phyloP scores from a whole-genome alignment of 495 filamentous ascomycete species.

The Neurospora tetraspora region DNA sequence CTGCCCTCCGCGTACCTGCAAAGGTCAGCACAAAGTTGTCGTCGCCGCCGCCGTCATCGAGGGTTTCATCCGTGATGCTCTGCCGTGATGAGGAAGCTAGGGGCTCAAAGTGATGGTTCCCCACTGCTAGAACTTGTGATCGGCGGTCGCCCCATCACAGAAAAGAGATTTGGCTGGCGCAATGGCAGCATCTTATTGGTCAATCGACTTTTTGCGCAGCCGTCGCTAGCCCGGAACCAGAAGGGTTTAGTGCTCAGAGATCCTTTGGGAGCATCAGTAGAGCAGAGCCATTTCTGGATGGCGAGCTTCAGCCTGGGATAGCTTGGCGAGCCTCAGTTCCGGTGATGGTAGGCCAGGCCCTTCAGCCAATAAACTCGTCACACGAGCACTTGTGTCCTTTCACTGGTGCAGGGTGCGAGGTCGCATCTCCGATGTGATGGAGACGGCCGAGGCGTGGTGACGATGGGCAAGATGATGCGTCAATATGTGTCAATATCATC shows the following conservation, averaged over 20 bases:
- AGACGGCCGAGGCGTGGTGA: background rate
- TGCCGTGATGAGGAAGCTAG: background rate
- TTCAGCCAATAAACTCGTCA: background rate
- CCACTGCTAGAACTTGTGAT: slow-evolving; percentile 9
- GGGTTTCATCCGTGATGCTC: background rate
- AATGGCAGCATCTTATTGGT: slow-evolving; percentile 20
- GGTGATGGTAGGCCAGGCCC: slow-evolving; percentile 6
- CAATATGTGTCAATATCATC: background rate
- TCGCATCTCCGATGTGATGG: background rate
- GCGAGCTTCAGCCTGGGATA: slow-evolving; percentile 1
- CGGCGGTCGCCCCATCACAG: slow-evolving; percentile 21
- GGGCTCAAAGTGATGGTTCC: slow-evolving; percentile 1
- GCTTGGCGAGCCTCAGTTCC: slow-evolving; percentile 5
- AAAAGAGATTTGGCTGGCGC: slow-evolving; percentile 20
- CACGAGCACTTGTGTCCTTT: background rate
- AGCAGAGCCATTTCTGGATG: slow-evolving; percentile 10
- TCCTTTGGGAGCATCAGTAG: background rate
- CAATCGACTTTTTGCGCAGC: background rate
- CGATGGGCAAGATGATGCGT: background rate
- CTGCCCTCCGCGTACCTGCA: background rate
- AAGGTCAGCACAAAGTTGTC: background rate
- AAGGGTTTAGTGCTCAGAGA: slow-evolving; percentile 12
- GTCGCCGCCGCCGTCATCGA: background rate
- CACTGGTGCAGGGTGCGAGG: background rate
- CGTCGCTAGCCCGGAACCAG: slow-evolving; percentile 6